Base-by-base conservation (phyloP, 164 flowering plant genomes). In the Vitis labrusca region DNA sequence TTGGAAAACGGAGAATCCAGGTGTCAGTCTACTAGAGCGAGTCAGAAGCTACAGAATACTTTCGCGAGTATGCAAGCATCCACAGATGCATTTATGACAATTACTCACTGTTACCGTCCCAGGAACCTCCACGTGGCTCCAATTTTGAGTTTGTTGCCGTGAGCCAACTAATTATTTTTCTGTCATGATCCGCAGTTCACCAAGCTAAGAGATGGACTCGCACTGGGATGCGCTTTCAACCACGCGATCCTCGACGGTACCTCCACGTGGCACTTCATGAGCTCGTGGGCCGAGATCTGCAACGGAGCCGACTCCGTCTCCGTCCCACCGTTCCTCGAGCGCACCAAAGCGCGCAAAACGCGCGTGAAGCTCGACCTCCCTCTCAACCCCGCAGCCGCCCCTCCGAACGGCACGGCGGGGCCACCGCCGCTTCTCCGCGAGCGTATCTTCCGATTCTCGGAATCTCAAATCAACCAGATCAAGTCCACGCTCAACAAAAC, bases 221-320 rank as follows among this genome's bases (percentile, higher is more conserved):
- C 86, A 19, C 80, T 95, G 8, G 98, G 98, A 29, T 90, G 89
- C 67, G 96, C 97, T 8, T 90, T 95, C 85, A 95, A 95, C 85
- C 99, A 95, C 71, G 98, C 93, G 0, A 71, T 95, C 71, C 82
- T 95, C 0, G 99, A 95, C 50, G 99, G 98, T 0, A 79, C 87
- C 55, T 81, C 98, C 73, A 93, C 98, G 72, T 95, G 99, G 99
- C 98, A 95, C 78, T 95, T 95, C 89, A 90, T 95, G 97, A 85
- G 84, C 76, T 85, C 99, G 0, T 95, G 98, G 99, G 98, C 97
- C 52, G 85, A 89, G 76, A 70, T 84, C 67, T 86, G 91, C 73
- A 71, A 74, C 16, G 98, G 96, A 27, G 44, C 86, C 63, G 54
- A 72, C 10, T 62, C 84, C 27, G 67, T 84, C 57, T 82, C 97